phyloP scores from a whole-genome alignment of 2,329 filamentous ascomycete genomes.

The Albifimbria verrucaria region DNA sequence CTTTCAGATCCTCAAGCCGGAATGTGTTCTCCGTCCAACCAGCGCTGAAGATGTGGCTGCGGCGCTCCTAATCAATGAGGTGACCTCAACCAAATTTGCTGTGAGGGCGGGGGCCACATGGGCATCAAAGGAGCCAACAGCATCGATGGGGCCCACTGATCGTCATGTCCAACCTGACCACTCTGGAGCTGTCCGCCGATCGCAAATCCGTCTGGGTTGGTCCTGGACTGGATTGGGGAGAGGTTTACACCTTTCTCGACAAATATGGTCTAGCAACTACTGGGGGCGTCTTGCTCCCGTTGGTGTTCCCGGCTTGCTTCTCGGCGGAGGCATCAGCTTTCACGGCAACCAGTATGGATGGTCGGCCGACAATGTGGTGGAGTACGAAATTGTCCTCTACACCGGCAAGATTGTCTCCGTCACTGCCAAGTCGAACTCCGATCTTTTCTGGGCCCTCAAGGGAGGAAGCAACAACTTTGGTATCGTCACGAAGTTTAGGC shows the following conservation, averaged over 20 bases:
- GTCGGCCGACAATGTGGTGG: slow-evolving; percentile 23
- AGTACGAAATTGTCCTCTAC: slow-evolving; percentile 40
- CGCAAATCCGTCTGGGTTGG: slow-evolving; percentile 12
- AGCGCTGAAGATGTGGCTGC: slow-evolving; percentile 5
- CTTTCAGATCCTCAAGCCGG: slow-evolving; percentile 7
- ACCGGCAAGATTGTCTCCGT: slow-evolving; percentile 36
- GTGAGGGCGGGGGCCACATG: slow-evolving; percentile 19
- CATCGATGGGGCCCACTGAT: slow-evolving; percentile 13
- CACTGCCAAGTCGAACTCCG: slow-evolving; percentile 27
- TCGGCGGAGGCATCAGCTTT: slow-evolving; percentile 16
- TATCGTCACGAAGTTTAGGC: slow-evolving; percentile 29
- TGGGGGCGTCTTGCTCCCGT: slow-evolving; percentile 15
- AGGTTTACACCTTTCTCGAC: slow-evolving; percentile 11
- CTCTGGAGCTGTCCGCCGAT: slow-evolving; percentile 7
- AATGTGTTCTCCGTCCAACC: slow-evolving; percentile 11
- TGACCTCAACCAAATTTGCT: slow-evolving; percentile 6
- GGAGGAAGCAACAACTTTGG: slow-evolving; percentile 34
- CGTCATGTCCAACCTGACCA: slow-evolving; percentile 13
- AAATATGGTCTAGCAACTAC: slow-evolving; percentile 8
- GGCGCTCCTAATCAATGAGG: not conserved
- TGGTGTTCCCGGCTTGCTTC: slow-evolving; percentile 12
- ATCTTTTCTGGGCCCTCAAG: slow-evolving; percentile 32
- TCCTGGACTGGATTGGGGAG: slow-evolving; percentile 14
- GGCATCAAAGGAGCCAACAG: slow-evolving; percentile 15
- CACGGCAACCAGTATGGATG: slow-evolving; percentile 22